These are phyloP conservation scores for Cercophora samala DNA, from an alignment of 495 filamentous ascomycete species.

Conservation along the genomic window DNA sequence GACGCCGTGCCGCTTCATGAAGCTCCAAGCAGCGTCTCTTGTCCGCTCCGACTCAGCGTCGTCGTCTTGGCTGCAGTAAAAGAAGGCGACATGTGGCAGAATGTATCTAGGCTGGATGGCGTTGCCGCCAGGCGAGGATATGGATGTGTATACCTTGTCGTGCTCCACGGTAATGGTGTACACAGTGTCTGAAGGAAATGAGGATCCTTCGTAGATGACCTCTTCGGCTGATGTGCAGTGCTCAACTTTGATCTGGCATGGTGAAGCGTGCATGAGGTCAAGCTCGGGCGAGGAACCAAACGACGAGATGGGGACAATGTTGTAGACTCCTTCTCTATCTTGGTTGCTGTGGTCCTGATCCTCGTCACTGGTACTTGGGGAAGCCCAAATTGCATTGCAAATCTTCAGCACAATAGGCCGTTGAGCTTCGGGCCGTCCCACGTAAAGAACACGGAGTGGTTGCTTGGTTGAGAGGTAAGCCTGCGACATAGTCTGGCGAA, in stretches of 20 bases:
- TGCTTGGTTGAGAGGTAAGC: conserved; percentile 59
- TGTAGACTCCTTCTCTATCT: conserved; percentile 49
- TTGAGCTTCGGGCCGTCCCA: conserved; percentile 60
- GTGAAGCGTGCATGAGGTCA: conserved; percentile 65
- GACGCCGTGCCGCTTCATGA: conserved; percentile 63
- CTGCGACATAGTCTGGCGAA: conserved; percentile 71
- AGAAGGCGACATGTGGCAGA: conserved; percentile 66
- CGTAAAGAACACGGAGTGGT: conserved; percentile 67
- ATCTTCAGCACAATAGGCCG: conserved; percentile 74
- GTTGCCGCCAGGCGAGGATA: conserved; percentile 24
- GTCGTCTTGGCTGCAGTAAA: conserved; percentile 62
- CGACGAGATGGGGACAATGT: conserved; percentile 69
- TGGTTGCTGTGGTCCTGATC: conserved; percentile 23
- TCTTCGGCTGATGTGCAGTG: conserved; percentile 59
- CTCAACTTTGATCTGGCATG: conserved; percentile 69
- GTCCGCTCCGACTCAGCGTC: conserved; percentile 46
- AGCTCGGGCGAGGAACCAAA: conserved; percentile 70
- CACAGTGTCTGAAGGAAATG: conserved; percentile 11
- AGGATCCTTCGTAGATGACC: conserved; percentile 35
- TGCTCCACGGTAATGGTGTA: conserved; percentile 59
- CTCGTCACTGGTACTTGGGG: conserved; percentile 27
- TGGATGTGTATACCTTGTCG: conserved; percentile 40
- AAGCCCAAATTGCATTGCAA: conserved; percentile 57
- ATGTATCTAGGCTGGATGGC: conserved; percentile 55
- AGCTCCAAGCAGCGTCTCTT: conserved; percentile 52